phyloP scores from a whole-genome alignment of 2,329 filamentous ascomycete species.

The Penicillium brevicompactum region DNA sequence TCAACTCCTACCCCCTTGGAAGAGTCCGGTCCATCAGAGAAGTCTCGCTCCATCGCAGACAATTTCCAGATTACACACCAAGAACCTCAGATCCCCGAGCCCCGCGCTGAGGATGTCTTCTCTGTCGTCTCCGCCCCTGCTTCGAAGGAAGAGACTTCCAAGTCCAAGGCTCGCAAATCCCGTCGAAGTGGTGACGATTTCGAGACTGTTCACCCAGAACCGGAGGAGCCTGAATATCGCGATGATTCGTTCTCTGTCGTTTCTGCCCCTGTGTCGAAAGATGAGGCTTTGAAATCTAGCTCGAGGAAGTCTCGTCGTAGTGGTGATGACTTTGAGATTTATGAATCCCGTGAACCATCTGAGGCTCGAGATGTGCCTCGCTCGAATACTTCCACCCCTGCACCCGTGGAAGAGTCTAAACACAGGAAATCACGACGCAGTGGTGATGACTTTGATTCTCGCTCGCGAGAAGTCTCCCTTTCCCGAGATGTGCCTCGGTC shows the following conservation, averaged over 20 bases:
- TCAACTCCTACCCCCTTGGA: background rate
- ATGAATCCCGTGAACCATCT: background rate
- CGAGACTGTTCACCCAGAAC: background rate
- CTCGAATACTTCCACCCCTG: conserved; percentile 1
- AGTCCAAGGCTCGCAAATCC: background rate
- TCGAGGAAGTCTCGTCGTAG: conserved; percentile 1
- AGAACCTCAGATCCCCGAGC: background rate
- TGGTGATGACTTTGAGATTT: conserved; percentile 3
- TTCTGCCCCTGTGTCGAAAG: background rate
- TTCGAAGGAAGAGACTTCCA: conserved; percentile 1
- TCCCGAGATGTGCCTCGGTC: background rate
- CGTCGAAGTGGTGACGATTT: background rate
- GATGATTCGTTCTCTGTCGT: background rate
- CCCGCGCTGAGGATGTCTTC: conserved; percentile 15
- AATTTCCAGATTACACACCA: background rate
- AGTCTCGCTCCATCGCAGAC: background rate
- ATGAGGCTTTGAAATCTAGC: background rate
- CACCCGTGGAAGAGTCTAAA: conserved; percentile 4
- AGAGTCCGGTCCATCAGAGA: background rate
- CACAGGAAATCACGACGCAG: conserved; percentile 3
- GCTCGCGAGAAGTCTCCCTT: background rate
- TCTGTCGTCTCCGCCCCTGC: conserved; percentile 22
- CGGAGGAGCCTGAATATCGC: background rate
- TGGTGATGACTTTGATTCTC: conserved; percentile 3
- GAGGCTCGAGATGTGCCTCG: background rate